phyloP scores from a whole-genome alignment of 495 filamentous ascomycete genomes.

The Xanthoparmelia taractica region DNA sequence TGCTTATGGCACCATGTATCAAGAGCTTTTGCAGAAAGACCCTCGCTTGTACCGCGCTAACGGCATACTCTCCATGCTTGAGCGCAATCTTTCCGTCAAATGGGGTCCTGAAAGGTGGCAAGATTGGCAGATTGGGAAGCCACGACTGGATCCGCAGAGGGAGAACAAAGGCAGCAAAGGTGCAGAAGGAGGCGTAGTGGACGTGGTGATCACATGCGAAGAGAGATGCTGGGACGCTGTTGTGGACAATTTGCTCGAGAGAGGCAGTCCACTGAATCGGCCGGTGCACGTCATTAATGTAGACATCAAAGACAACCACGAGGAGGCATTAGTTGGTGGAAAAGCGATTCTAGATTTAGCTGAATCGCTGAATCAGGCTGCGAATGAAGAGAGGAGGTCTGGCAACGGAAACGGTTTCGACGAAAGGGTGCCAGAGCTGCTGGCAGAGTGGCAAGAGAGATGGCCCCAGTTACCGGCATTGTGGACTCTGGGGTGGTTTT shows the following conservation, averaged over 20 bases:
- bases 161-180: slow-evolving; percentile 67
- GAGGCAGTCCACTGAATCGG: slow-evolving; percentile 74
- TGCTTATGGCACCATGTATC: slow-evolving; percentile 86
- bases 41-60: slow-evolving; percentile 83
- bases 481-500: slow-evolving; percentile 97
- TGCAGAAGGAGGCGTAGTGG: slow-evolving; percentile 82
- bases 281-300: slow-evolving; percentile 97
- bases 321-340: slow-evolving; percentile 87
- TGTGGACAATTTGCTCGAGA: slow-evolving; percentile 80
- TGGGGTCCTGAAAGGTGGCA: slow-evolving; percentile 97
- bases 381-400: slow-evolving; percentile 63
- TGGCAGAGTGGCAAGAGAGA: slow-evolving; percentile 93
- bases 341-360: slow-evolving; percentile 89
- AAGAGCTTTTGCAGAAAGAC: slow-evolving; percentile 78
- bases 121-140: slow-evolving; percentile 86
- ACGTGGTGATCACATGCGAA: slow-evolving; percentile 95
- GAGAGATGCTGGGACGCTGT: slow-evolving; percentile 99
- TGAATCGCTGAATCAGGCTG: slow-evolving; percentile 74
- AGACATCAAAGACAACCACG: slow-evolving; percentile 97
- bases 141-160: slow-evolving; percentile 54
- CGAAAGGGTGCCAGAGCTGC: slow-evolving; percentile 83
- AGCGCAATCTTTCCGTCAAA: slow-evolving; percentile 84
- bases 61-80: slow-evolving; percentile 90
- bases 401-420: slow-evolving; percentile 73
- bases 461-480: slow-evolving; percentile 85